Evolutionary conservation across 805 yeast genomes (phyloP).

Genomic region (Nakazawaea ernobii): DNA sequence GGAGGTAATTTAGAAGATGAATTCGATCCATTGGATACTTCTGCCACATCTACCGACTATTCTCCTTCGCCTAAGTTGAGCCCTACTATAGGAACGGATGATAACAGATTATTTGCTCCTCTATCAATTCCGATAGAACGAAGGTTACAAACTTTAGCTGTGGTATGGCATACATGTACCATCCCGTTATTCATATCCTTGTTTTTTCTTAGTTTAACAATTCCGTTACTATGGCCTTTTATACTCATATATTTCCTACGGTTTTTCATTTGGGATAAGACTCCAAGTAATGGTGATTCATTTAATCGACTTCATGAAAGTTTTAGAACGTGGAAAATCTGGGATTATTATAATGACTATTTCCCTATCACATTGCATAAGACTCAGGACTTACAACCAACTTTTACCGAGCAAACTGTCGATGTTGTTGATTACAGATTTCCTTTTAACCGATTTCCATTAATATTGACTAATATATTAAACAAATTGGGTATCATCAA

Average conservation of each 20-base stretch:
- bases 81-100: not conserved
- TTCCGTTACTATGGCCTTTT: constrained; percentile 62
- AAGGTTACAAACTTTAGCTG: constrained; percentile 60
- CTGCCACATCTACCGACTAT: constrained; percentile 4
- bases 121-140: constrained; percentile 47
- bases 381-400: constrained; percentile 66
- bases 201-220: constrained; percentile 53
- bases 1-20: not conserved
- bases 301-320: constrained; percentile 48
- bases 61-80: constrained; percentile 6
- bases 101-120: constrained; percentile 45
- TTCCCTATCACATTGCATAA: constrained; percentile 75
- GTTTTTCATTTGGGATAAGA: constrained; percentile 52
- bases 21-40: constrained; percentile 4
- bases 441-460: constrained; percentile 10
- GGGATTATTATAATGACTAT: constrained; percentile 70
- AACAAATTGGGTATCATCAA: constrained; percentile 2
- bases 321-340: constrained; percentile 52
- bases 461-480: constrained; percentile 4
- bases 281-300: constrained; percentile 73
- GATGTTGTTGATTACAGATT: constrained; percentile 11
- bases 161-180: constrained; percentile 69
- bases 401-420: constrained; percentile 39
- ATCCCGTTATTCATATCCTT: constrained; percentile 53
- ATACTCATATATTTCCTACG: constrained; percentile 56